phyloP scores from a whole-genome alignment of 2,329 filamentous ascomycete species.

The Aspergillus chevalieri region DNA sequence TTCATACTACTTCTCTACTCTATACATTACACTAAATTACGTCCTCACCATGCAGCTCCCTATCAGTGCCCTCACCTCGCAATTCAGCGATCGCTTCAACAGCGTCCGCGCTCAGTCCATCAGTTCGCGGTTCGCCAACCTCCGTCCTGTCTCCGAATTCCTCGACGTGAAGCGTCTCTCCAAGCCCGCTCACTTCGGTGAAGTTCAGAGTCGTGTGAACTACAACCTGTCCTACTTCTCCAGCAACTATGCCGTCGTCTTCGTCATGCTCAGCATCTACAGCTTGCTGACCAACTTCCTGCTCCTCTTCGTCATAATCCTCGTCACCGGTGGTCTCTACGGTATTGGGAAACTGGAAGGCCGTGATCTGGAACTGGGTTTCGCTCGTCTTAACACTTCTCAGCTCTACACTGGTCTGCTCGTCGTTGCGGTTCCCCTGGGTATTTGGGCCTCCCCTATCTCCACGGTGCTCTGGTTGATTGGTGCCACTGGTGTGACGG shows the following conservation, averaged over 20 bases:
- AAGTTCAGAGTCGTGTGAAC: conserved; percentile 87
- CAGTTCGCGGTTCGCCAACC: conserved; percentile 79
- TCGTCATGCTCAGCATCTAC: conserved; percentile 94
- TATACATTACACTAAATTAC: background rate
- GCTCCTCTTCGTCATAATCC: conserved; percentile 85
- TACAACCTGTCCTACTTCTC: conserved; percentile 97
- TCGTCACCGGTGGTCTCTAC: conserved; percentile 81
- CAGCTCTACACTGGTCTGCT: conserved; percentile 91
- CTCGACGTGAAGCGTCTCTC: conserved; percentile 91
- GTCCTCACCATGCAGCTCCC: conserved; percentile 73
- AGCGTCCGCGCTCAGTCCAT: conserved; percentile 74
- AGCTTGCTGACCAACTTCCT: conserved; percentile 79
- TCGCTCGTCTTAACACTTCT: conserved; percentile 74
- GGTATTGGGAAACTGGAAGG: conserved; percentile 86
- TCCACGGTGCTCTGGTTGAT: conserved; percentile 88
- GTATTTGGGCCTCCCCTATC: conserved; percentile 78
- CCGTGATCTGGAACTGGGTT: conserved; percentile 78
- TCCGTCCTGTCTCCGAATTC: conserved; percentile 87
- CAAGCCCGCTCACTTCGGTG: conserved; percentile 85
- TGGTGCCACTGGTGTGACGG: conserved; percentile 87
- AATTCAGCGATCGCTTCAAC: conserved; percentile 85
- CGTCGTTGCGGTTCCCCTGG: conserved; percentile 75
- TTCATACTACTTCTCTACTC: background rate
- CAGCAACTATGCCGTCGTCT: conserved; percentile 94
- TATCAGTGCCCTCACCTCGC: conserved; percentile 82